Base-by-base conservation (phyloP, 2,329 filamentous ascomycete species). In the Dactylonectria macrodidyma region DNA sequence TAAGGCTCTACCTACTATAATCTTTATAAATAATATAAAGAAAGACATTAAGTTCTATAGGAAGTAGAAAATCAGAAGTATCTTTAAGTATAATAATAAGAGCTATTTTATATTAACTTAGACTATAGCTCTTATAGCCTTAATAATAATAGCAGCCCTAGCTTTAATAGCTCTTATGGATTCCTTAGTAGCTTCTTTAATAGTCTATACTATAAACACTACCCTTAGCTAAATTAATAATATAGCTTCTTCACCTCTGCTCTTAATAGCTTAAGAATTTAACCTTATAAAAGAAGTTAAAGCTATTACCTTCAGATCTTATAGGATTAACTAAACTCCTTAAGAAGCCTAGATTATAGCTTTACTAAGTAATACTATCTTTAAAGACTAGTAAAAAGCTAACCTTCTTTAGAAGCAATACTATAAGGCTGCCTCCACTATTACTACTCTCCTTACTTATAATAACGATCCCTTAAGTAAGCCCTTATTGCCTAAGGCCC, bases 11-110 rank as follows among this genome's bases (percentile, higher is more conserved):
- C 57, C 46, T 14, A 46, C 44, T 3, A 19, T 60, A 11, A 30
- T 51, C 2, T 11, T 60, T 2, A n/a, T 51, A 1, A 55, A 62
- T n/a, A 62, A 46, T 24, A 62, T 36, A 3, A 55, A 44, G 26
- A 26, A 44, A n/a, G 19, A 38, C 5, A 19, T 33, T 12, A 55
- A 62, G 26, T 5, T 56, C 4, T 41, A 55, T 22, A 24, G 38
- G 5, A 48, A 48, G 10, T 26, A 48, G 26, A 55, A 55, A 38
- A 38, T 55, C 8, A 2, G 59, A 2, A 60, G 11, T n/a, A 50
- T 60, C 12, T 1, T 6, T 0, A 46, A 52, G 6, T 60, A 33
- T 11, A 30, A n/a, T 2, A n/a, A 60, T 5, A 41, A 36, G 3
- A 48, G 22, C 30, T 63, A 58, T 11, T 36, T 57, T 1, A 2